Conservation (phyloP, 257 asterid genomes). For the Pogostemon cablin region DNA sequence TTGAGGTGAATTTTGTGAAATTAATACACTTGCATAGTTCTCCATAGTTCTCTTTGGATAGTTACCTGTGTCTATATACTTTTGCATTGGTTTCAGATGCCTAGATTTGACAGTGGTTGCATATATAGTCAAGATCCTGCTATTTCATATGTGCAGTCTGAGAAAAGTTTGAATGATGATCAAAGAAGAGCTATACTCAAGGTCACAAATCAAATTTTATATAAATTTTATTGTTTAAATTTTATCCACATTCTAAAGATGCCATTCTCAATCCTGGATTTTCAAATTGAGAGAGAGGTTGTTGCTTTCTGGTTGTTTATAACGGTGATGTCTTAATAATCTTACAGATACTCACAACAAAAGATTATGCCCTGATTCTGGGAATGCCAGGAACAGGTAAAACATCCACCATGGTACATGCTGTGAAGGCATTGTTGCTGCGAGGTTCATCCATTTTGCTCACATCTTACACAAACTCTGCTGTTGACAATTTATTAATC, state of each 20-base stretch:
- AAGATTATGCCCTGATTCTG: constrained; percentile 87
- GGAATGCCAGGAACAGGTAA: constrained; percentile 99
- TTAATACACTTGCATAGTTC: background rate
- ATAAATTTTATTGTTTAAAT: background rate
- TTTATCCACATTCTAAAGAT: constrained; percentile 9
- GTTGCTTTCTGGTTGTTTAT: constrained; percentile 34
- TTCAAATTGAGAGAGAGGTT: background rate
- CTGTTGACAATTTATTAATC: constrained; percentile 90
- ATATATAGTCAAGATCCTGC: constrained; percentile 96
- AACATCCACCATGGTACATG: constrained; percentile 97
- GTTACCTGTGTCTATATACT: constrained; percentile 24
- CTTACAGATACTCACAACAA: constrained; percentile 84
- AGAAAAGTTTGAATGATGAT: constrained; percentile 85
- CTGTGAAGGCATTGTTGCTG: constrained; percentile 92
- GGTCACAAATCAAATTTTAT: constrained; percentile 46
- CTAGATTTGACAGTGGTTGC: constrained; percentile 90
- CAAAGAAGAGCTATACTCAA: constrained; percentile 92
- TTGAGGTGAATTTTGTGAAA: constrained; percentile 63
- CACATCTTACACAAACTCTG: constrained; percentile 96
- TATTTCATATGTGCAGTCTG: constrained; percentile 77
- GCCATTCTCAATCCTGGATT: constrained; percentile 6
- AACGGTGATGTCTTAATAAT: constrained; percentile 15
- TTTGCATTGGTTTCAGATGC: constrained; percentile 57
- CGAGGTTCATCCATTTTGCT: constrained; percentile 98
- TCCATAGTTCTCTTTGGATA: constrained; percentile 20